Conservation (phyloP, 73 alveolate species). For the Paramecium pentaurelia region DNA sequence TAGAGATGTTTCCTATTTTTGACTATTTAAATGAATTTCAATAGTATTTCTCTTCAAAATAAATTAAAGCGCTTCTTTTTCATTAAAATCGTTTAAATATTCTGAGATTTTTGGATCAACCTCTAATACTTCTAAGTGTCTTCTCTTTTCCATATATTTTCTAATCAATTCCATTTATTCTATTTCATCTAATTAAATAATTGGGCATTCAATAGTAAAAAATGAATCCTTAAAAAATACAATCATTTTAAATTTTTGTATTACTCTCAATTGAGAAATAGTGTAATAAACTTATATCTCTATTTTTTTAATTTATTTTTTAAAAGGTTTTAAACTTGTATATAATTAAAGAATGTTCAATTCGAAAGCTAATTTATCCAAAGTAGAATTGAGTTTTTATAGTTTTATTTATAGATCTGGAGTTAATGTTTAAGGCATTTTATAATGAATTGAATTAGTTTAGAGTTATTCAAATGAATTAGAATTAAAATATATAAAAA, state of each 20-base stretch:
- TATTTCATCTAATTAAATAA: neutral
- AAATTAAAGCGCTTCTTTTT: neutral
- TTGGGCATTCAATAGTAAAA: slow-evolving; percentile 4
- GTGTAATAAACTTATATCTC: neutral
- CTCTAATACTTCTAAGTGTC: neutral
- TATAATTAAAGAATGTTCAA: neutral
- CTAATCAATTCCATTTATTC: neutral
- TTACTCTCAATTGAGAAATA: neutral
- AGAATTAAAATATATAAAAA: neutral
- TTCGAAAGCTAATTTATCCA: neutral
- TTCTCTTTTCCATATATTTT: neutral
- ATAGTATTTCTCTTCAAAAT: neutral
- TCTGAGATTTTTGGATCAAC: neutral
- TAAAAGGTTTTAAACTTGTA: neutral
- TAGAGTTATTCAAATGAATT: neutral
- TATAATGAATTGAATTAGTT: neutral
- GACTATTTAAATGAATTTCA: neutral
- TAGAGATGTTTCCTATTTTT: neutral
- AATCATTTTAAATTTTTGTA: neutral
- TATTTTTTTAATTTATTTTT: neutral
- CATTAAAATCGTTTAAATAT: neutral
- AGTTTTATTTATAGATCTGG: neutral
- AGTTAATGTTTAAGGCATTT: neutral
- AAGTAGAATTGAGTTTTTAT: neutral
- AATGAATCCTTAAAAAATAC: neutral